Conservation (phyloP, 306 rosid species). For the Pueraria montana region DNA sequence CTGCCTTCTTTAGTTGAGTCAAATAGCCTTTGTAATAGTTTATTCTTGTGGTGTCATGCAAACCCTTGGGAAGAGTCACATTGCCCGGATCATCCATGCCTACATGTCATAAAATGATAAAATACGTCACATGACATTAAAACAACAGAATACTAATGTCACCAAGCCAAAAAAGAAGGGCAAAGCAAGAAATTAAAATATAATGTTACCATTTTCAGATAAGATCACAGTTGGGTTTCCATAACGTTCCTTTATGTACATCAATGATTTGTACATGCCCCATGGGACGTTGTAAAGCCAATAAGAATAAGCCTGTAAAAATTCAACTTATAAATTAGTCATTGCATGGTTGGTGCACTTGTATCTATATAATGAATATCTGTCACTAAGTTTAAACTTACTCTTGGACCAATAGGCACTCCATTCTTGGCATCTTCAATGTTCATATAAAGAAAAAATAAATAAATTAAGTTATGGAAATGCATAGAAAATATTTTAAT, state of each 20-base stretch:
- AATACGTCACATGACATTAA: background rate
- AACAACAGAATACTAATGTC: conserved; percentile 6
- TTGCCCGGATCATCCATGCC: conserved; percentile 93
- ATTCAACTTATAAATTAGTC: conserved; percentile 10
- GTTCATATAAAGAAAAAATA: conserved; percentile 14
- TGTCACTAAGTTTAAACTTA: conserved; percentile 47
- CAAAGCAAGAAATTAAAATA: background rate
- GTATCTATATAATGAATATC: conserved; percentile 1
- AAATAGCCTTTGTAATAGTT: conserved; percentile 74
- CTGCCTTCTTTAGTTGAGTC: conserved; percentile 78
- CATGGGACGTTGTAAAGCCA: conserved; percentile 98
- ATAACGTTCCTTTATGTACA: conserved; percentile 76
- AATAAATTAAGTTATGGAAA: conserved; percentile 16
- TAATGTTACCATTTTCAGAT: conserved; percentile 77
- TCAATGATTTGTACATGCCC: conserved; percentile 91
- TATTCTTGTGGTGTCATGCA: conserved; percentile 82
- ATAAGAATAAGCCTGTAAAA: conserved; percentile 74
- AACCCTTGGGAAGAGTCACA: conserved; percentile 61
- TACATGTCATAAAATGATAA: conserved; percentile 43
- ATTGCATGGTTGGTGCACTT: conserved; percentile 20
- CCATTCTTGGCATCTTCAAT: conserved; percentile 82
- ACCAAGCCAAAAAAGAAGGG: background rate
- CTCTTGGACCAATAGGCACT: conserved; percentile 83
- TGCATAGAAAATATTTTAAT: background rate
- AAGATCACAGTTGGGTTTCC: conserved; percentile 83